These are phyloP conservation scores for Heliamphora pulchella DNA, from an alignment of 179 eudicot genomes.

Conservation along the genomic window DNA sequence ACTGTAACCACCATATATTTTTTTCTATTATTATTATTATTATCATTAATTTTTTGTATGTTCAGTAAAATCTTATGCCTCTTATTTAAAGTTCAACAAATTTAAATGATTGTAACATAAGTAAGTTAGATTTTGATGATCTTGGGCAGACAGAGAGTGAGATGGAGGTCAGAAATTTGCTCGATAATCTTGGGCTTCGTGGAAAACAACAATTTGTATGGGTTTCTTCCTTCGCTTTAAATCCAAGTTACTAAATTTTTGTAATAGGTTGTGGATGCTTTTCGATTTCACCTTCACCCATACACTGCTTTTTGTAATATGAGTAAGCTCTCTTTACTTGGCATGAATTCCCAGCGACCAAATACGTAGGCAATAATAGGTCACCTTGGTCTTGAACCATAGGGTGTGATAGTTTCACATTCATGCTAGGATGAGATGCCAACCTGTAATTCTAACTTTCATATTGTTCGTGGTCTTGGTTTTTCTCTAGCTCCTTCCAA, in stretches of 20 bases:
- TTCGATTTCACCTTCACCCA: neutral
- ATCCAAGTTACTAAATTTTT: neutral
- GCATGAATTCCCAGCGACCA: neutral
- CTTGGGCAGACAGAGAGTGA: conserved; percentile 80
- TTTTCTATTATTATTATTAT: no score
- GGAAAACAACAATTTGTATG: conserved; percentile 82
- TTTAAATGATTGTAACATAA: neutral
- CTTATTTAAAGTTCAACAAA: neutral
- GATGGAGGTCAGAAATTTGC: conserved; percentile 57
- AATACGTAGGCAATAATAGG: neutral
- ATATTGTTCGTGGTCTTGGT: neutral
- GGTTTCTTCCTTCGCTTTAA: conserved; percentile 10
- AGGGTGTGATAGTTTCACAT: neutral
- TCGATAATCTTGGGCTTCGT: conserved; percentile 79
- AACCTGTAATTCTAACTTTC: neutral
- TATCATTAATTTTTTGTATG: neutral
- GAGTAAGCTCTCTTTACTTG: neutral
- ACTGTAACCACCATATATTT: neutral
- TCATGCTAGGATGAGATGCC: conserved; percentile 1
- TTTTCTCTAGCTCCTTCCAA: neutral
- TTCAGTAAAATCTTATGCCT: neutral
- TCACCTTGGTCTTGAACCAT: neutral
- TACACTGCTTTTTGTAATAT: neutral
- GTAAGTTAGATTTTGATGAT: conserved; percentile 11
- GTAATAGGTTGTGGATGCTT: neutral